Evolutionary conservation across 2,329 filamentous ascomycete species (phyloP), one percentile per base, ranked within the genome.

Genomic region (Alternaria sp.): DNA sequence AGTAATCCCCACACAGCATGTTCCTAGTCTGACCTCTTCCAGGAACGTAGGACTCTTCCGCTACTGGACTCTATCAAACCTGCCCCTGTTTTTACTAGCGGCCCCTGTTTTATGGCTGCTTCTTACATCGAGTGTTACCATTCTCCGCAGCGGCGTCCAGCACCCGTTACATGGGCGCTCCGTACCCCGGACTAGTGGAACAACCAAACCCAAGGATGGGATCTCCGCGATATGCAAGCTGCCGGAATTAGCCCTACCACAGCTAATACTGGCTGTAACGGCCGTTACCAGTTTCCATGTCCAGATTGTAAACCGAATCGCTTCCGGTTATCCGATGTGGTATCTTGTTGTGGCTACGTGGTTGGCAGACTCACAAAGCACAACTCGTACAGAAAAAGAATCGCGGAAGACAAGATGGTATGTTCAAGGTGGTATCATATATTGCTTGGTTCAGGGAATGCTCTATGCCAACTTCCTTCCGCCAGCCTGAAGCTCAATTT

Each of bases 391-490:
- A 14, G 27, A 28, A 20, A 57, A 38, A 22, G 11, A 8, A 18
- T 34, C 44, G 20, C 50, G 58, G 20, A 49, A 49, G 41, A 55
- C 57, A 11, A 60, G 69, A 52, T 70, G 67, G 62, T 56, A 64
- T 32, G 56, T 72, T 51, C 73, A 73, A 5, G 70, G 88, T 68
- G 92, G 94, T 84, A 83, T 93, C 55, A 85, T 94, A 79, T 99
- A 99, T 81, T 92, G 88, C 3, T 78, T 91, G 34, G 86, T 97
- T 44, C 95, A 99, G 76, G 93, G 87, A 0, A 90, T 87, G 8
- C 81, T 99, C 43, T 99, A 93, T 82, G 90, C 93, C 4, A 93
- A 89, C 4, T 99, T 99, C 77, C 84, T 99, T 50, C 95, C 95
- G 5, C 95, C 95, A 43, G 95, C 95, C 22, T 97, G 67, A 80